Evolutionary conservation across 208 protist species (phyloP).

Genomic region (Leishmania guyanensis): DNA sequence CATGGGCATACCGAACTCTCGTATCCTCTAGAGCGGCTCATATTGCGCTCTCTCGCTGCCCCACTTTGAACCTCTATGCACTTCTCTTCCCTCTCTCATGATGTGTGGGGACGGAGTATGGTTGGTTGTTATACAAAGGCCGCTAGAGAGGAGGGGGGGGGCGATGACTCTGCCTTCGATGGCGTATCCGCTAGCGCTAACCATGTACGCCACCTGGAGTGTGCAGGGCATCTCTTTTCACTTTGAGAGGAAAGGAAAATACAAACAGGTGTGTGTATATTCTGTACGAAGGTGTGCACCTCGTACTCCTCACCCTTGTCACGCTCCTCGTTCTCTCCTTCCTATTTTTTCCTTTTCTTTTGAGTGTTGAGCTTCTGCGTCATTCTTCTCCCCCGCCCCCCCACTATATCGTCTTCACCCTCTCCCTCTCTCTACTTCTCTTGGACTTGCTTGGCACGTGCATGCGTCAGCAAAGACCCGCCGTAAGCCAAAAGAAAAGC

Average conservation of each 20-base stretch:
- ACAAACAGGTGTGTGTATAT: background rate
- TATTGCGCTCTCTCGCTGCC: background rate
- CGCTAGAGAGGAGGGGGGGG: background rate
- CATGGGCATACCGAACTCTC: background rate
- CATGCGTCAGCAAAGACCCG: background rate
- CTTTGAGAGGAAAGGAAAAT: background rate
- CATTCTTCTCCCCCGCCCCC: background rate
- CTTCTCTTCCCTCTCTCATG: background rate
- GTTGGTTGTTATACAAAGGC: background rate
- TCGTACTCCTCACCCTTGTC: background rate
- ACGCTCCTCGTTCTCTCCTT: background rate
- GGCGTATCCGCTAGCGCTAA: background rate
- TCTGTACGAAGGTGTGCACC: background rate
- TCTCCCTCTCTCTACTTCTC: background rate
- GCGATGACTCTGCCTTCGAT: background rate
- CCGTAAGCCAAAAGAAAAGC: background rate
- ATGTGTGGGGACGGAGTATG: background rate
- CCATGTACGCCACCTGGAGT: background rate
- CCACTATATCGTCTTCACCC: background rate
- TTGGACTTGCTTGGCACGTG: background rate
- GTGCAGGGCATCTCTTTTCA: background rate
- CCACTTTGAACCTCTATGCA: background rate
- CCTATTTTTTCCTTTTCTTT: conserved; percentile 16
- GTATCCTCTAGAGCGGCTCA: background rate
- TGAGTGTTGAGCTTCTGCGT: background rate